Base-by-base conservation (phyloP, 441 rosid genomes). In the Brassica hybrid region DNA sequence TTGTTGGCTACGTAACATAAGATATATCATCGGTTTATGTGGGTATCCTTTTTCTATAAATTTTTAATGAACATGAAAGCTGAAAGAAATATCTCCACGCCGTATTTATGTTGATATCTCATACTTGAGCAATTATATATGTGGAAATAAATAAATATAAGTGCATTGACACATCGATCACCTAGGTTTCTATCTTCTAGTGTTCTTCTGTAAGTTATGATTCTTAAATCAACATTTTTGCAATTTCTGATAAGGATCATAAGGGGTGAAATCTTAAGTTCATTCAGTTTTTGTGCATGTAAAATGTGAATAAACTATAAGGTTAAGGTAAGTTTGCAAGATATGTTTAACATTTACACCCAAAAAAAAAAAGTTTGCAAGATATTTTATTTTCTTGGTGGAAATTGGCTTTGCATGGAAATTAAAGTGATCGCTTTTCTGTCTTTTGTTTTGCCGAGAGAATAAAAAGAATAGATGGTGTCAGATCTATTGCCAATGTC, bases 81-180 rank as follows among this genome's bases (percentile, higher is more conserved):
- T 30, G n/a, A n/a, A n/a, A n/a, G 36, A 76, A 65, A 77, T 71
- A 77, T 65, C 71, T 77, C 38, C 65, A 71, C 7, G 34, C 25
- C 70, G 57, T 52, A 52, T 69, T 69, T 64, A 13, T 64, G 54
- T 71, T 9, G 36, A 41, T 77, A 65, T 71, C 50, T 64, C 48
- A 64, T 5, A 65, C 65, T 41, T 71, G 25, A 56, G 18, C 3
- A 25, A 70, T 70, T 3, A 54, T 71, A 71, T 64, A 71, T 27
- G 52, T 17, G 19, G 30, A 65, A 65, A 38, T 25, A 18, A 1
- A 77, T 43, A 57, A 25, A 64, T 71, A 76, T 77, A 77, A 25
- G 80, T 57, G 60, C 71, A 71, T 56, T 56, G 71, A 30, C 61
- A 64, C 67, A 65, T 18, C 6, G 1, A 76, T 13, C 71, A 69